Base-by-base conservation (phyloP, 2,329 filamentous ascomycete species). In the Cordyceps militaris region DNA sequence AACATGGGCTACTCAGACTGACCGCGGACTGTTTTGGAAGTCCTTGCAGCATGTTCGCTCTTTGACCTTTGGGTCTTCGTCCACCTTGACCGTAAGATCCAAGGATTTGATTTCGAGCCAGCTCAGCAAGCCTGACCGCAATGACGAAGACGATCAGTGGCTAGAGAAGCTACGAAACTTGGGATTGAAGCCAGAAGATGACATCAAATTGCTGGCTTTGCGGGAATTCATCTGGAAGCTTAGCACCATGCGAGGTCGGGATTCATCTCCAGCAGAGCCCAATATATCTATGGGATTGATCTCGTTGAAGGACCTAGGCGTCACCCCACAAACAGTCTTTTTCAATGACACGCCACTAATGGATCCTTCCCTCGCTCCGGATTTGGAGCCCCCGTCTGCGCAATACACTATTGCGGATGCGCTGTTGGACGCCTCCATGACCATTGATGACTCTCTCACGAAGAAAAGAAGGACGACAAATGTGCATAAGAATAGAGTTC, bases 131-230 rank as follows among this genome's bases (percentile, higher is more conserved):
- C 74, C 88, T 3, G 74, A 81, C 0, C 92, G 85, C 67, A 96
- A 92, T 63, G 91, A 96, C 9, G 93, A 97, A 69, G 94, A 99
- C 67, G 91, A 97, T 61, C 84, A 91, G 63, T 97, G 94, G 92
- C 76, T 99, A n/a, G 79, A 82, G 14, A 88, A 91, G 62, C 74
- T 99, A 49, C 84, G 89, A 52, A 96, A 90, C 62, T 83, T 96
- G 43, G 94, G 94, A 0, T 84, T 99, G 76, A 76, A 79, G 1
- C 67, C 79, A 1, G 92, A 97, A 46, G 93, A 99, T 64, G 94
- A 99, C 63, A 83, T 88, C 67, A 97, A 99, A 70, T 75, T 99
- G 2, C 76, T 97, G 36, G 88, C 86, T 5, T 77, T 99, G 11
- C 81, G 89, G 58, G 92, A 97, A 67, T 97, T 96, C 66, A 89